phyloP scores from a whole-genome alignment of 1,284 basidiomycete species.

The Microbotryomycetes sp. region DNA sequence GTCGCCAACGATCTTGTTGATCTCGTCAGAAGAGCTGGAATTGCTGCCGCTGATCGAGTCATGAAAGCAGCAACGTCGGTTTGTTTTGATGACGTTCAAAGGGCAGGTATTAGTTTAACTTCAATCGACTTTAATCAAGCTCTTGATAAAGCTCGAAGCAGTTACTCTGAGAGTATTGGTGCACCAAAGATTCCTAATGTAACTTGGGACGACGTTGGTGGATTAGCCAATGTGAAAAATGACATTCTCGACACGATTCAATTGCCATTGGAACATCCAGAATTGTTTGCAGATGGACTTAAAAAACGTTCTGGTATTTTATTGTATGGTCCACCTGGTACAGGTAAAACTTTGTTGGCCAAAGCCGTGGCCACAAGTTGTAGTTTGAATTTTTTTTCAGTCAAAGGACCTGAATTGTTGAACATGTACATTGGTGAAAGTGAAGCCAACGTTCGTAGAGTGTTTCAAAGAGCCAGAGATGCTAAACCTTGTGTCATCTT shows the following conservation, averaged over 20 bases:
- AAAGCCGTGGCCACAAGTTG: constrained; percentile 48
- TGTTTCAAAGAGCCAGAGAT: constrained; percentile 46
- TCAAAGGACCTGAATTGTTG: constrained; percentile 48
- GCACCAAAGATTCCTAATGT: constrained; percentile 95
- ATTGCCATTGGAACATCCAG: constrained; percentile 86
- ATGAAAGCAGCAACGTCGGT: background rate
- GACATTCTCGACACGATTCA: constrained; percentile 98
- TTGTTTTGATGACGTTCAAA: constrained; percentile 6
- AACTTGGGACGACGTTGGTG: constrained; percentile 96
- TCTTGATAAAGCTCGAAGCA: constrained; percentile 65
- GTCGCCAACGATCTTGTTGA: constrained; percentile 75
- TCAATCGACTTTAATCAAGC: constrained; percentile 46
- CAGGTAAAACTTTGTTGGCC: constrained; percentile 48
- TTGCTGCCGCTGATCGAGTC: constrained; percentile 56
- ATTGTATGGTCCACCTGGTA: constrained; percentile 47
- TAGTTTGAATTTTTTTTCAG: constrained; percentile 48
- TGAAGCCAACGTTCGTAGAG: constrained; percentile 47
- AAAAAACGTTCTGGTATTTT: constrained; percentile 83
- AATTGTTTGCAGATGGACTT: constrained; percentile 83
- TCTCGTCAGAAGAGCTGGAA: constrained; percentile 59
- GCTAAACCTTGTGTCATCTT: constrained; percentile 49
- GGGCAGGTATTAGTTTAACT: constrained; percentile 32
- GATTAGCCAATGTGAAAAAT: constrained; percentile 76
- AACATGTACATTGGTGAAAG: constrained; percentile 50
- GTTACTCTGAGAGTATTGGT: constrained; percentile 87